Percentiles rank a stretch among this genome's conserved stretches.
These are phyloP conservation scores for Nigrospora sphaerica DNA, from an alignment of 2,329 filamentous ascomycete genomes.

Conservation along the genomic window DNA sequence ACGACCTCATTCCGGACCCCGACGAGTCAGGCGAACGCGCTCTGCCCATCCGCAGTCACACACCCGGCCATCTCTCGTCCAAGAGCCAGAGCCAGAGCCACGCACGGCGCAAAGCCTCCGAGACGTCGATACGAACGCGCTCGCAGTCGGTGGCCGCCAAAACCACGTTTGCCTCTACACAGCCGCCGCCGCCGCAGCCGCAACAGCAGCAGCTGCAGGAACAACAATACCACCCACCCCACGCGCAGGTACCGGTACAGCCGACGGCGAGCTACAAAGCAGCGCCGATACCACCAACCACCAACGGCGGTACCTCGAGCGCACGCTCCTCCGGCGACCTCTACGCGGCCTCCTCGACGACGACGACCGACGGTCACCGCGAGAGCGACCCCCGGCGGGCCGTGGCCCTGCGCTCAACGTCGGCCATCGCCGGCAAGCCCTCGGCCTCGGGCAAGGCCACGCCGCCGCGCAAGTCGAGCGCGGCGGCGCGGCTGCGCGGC, in stretches of 20 bases:
- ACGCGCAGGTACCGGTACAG: neutral
- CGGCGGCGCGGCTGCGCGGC: slow-evolving; percentile 23
- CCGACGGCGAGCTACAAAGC: neutral
- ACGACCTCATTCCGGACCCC: slow-evolving; percentile 20
- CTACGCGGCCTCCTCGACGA: slow-evolving; percentile 14
- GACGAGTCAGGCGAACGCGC: slow-evolving; percentile 26
- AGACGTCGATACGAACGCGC: slow-evolving; percentile 46
- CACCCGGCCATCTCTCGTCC: slow-evolving; percentile 52
- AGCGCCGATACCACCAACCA: slow-evolving; percentile 8
- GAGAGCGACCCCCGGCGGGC: slow-evolving; percentile 30
- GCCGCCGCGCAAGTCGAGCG: slow-evolving; percentile 10
- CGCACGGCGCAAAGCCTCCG: slow-evolving; percentile 41
- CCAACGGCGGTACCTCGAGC: slow-evolving; percentile 11
- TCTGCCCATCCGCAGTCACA: slow-evolving; percentile 47
- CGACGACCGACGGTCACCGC: slow-evolving; percentile 14
- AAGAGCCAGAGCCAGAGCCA: slow-evolving; percentile 37
- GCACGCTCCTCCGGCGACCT: slow-evolving; percentile 12
- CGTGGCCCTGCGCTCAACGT: slow-evolving; percentile 43
- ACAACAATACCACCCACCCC: slow-evolving; percentile 7
- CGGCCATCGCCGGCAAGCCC: slow-evolving; percentile 36
- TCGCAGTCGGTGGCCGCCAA: slow-evolving; percentile 41
- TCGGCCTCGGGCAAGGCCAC: slow-evolving; percentile 6
- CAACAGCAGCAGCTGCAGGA: slow-evolving; percentile 19
- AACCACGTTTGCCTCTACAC: slow-evolving; percentile 17
- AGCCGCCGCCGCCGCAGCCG: slow-evolving; percentile 18